Evolutionary conservation across 257 asterid species (phyloP).

Genomic region (Ophiorrhiza pumila): DNA sequence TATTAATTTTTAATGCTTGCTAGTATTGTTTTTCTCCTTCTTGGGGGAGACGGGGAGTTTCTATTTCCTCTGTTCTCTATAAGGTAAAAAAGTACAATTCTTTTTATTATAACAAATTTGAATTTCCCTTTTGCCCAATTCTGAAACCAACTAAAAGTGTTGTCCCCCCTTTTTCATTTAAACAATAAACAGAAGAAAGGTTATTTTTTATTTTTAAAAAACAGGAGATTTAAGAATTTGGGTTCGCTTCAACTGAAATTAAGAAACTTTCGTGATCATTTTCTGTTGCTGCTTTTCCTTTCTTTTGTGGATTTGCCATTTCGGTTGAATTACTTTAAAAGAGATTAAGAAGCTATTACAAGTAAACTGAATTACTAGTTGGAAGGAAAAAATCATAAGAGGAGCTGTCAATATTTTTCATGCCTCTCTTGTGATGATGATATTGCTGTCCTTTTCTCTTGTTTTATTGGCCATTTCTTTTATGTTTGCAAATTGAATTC

Average conservation of each 20-base stretch:
- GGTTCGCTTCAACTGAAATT: constrained; percentile 5
- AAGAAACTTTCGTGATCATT: constrained; percentile 2
- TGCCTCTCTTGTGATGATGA: constrained; percentile 66
- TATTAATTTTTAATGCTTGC: neutral
- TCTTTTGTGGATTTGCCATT: no score
- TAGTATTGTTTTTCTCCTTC: neutral
- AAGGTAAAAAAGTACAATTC: constrained; percentile 50
- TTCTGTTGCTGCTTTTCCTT: neutral
- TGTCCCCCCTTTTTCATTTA: constrained; percentile 22
- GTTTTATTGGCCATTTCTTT: constrained; percentile 12
- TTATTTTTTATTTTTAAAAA: no score
- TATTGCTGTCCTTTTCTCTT: constrained; percentile 34
- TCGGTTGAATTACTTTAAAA: neutral
- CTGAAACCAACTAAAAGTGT: no score
- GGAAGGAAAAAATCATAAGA: constrained; percentile 9
- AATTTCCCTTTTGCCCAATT: no score
- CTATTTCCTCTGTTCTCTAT: constrained; percentile 15
- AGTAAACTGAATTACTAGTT: no score
- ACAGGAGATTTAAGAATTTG: no score
- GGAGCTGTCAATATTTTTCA: no score
- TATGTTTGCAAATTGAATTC: constrained; percentile 14
- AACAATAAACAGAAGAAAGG: neutral
- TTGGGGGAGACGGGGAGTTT: no score
- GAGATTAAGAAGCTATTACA: constrained; percentile 1
- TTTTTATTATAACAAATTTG: no score